Conservation (phyloP, 2,329 filamentous ascomycete species). For the Xylariaceae sp. region DNA sequence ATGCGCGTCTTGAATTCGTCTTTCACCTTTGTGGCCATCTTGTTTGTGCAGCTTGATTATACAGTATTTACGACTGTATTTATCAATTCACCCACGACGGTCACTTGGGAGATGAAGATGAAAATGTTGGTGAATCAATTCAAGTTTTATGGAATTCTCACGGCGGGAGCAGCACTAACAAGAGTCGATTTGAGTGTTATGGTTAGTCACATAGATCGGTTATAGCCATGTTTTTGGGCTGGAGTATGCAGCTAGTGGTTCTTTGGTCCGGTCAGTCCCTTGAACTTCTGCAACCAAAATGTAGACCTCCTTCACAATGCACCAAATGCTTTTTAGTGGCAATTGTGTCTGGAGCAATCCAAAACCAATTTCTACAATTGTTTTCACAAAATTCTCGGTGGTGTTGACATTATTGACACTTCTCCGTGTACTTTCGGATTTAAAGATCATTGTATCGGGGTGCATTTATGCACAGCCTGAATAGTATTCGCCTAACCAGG, state of each 20-base stretch:
- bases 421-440: background rate
- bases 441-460: no score
- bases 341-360: no score
- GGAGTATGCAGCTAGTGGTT: background rate
- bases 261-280: background rate
- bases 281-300: background rate
- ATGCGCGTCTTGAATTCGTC: conserved; percentile 32
- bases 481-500: no score
- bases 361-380: no score
- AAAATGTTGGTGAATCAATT: background rate
- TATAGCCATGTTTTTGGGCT: background rate
- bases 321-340: background rate
- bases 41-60: conserved; percentile 4
- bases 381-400: background rate
- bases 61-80: background rate
- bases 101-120: background rate
- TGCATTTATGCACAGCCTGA: no score
- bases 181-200: background rate
- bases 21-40: conserved; percentile 18
- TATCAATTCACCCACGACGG: background rate
- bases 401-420: background rate
- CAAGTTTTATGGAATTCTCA: background rate
- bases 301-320: background rate
- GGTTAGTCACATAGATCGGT: conserved; percentile 10
- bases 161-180: background rate